phyloP scores from a whole-genome alignment of 2,329 filamentous ascomycete genomes.

The Claviceps citrina region DNA sequence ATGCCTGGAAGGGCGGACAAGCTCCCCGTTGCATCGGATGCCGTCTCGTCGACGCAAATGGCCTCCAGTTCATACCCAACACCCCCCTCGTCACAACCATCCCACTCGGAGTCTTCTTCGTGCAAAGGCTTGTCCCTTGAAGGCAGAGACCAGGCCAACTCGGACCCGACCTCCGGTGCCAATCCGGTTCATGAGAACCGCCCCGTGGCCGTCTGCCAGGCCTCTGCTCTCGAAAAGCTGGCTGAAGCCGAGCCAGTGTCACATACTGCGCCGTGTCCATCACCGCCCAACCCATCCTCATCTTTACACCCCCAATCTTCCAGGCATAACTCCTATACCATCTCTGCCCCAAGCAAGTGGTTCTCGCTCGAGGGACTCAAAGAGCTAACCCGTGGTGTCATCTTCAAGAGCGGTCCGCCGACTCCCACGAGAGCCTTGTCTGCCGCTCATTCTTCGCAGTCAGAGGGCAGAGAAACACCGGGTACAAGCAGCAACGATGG shows the following conservation, averaged over 20 bases:
- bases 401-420: slow-evolving; percentile 80
- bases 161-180: background rate
- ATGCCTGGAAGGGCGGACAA: slow-evolving; percentile 7
- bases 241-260: background rate
- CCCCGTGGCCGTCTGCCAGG: background rate
- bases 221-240: slow-evolving; percentile 1
- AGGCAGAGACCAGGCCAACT: slow-evolving; percentile 12
- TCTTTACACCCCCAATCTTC: slow-evolving; percentile 19
- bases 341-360: slow-evolving; percentile 33
- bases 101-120: slow-evolving; percentile 21
- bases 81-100: slow-evolving; percentile 37
- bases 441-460: slow-evolving; percentile 36
- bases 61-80: slow-evolving; percentile 34
- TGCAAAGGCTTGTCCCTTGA: slow-evolving; percentile 14
- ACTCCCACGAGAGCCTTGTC: slow-evolving; percentile 83
- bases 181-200: background rate
- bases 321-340: slow-evolving; percentile 29
- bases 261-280: slow-evolving; percentile 2
- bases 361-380: slow-evolving; percentile 54
- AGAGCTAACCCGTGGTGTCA: slow-evolving; percentile 67
- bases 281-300: slow-evolving; percentile 1
- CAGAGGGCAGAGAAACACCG: slow-evolving; percentile 27
- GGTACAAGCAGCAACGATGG: slow-evolving; percentile 26
- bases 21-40: slow-evolving; percentile 10
- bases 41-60: slow-evolving; percentile 11